Percentiles rank a stretch among this genome's conserved stretches.
Evolutionary conservation across 1,284 basidiomycete species (phyloP).

Genomic region (Ceratobasidium sp.): DNA sequence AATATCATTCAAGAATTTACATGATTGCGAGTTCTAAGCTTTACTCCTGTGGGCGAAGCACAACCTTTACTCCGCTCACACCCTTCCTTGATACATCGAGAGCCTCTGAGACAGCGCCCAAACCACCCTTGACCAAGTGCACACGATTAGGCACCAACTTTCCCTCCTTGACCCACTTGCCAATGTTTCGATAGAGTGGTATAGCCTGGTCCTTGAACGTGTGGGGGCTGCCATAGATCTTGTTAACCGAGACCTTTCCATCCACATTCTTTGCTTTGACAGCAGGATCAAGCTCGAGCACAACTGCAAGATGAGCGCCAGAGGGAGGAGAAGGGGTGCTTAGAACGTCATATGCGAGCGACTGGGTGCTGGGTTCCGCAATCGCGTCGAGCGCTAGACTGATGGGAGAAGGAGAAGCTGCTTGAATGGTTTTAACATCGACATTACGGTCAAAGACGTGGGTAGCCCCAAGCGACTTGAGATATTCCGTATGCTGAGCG

Average conservation of each 20-base stretch:
- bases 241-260: conserved; percentile 6
- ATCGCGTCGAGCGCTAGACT: conserved; percentile 58
- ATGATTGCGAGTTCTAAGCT: too few species aligned
- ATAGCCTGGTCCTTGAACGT: conserved; percentile 17
- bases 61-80: conserved; percentile 42
- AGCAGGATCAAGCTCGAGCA: neutral
- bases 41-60: conserved; percentile 37
- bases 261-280: conserved; percentile 33
- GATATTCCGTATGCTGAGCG: conserved; percentile 56
- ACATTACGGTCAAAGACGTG: conserved; percentile 61
- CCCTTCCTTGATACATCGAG: conserved; percentile 36
- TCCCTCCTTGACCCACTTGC: conserved; percentile 27
- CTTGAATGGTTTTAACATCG: conserved; percentile 26
- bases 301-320: neutral
- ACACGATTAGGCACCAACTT: conserved; percentile 17
- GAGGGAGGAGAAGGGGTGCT: conserved; percentile 30
- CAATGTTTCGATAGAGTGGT: conserved; percentile 10
- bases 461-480: conserved; percentile 66
- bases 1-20: too few species aligned
- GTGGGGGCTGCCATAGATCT: conserved; percentile 6
- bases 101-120: conserved; percentile 25
- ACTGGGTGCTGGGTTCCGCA: conserved; percentile 52
- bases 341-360: conserved; percentile 50
- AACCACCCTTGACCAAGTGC: conserved; percentile 13
- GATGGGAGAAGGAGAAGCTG: neutral